Base-by-base conservation (phyloP, 139 green algal genomes). In the Micromonas commoda region DNA sequence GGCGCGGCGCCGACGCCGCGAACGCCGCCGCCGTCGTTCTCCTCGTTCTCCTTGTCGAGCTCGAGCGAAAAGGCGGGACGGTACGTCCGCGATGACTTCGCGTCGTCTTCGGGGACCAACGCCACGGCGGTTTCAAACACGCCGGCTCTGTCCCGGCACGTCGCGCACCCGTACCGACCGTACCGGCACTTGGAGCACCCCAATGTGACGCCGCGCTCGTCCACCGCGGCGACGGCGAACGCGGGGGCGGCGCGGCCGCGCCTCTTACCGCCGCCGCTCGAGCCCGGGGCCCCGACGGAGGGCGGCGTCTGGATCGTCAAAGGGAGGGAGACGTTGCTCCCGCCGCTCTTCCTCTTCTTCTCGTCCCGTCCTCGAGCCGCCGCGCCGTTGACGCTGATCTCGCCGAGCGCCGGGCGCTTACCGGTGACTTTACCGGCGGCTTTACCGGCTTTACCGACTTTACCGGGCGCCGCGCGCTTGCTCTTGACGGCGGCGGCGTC, bases 121-220 rank as follows among this genome's bases (percentile, higher is more conserved):
- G 16, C 9, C 45, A 16, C 45, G 9, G 16, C 9, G 9, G 45
- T 57, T 16, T 57, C 45, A 9, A 16, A 23, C 45, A 57, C 45
- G 45, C 45, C 45, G 9, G 45, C 45, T 16, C 16, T 57, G 9
- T 9, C 28, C 20, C 68, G 68, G 33, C 68, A 75, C 35, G 38
- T 61, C 3, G 9, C 20, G 29, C 68, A 75, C 13, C 37, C 68
- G 31, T 71, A 51, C 28, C 21, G 21, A 26, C 37, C 38, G 68
- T 75, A 75, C 24, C 68, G 68, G 29, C 68, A 75, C 68, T 75
- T 75, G 19, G 68, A 53, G 38, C 68, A 75, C 2, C 68, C 68
- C 4, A 75, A 31, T 26, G 31, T 26, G 6, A 34, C 34, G 28
- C 63, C 45, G 45, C 16, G 9, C 9, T 23, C 9, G 9, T 57